Conservation (phyloP, 169 alveolate species). For the Cryptosporidium canis region DNA sequence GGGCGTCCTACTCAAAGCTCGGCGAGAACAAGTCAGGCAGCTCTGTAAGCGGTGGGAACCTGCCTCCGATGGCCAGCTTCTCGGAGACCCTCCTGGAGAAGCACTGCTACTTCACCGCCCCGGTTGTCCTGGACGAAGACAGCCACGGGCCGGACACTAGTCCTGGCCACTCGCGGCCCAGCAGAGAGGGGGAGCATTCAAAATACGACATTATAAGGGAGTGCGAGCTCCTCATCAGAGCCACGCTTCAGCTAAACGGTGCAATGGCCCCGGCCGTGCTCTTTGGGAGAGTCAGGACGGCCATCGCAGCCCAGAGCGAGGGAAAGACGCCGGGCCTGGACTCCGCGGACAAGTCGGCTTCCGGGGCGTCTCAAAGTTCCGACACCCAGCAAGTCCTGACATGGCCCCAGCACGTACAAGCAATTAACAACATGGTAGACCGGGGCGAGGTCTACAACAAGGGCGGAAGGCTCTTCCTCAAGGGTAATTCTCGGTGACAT, state of each 20-base stretch:
- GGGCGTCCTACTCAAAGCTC: background rate
- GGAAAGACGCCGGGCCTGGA: background rate
- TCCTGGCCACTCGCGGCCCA: background rate
- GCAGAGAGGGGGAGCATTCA: background rate
- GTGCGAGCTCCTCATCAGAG: conserved; percentile 55
- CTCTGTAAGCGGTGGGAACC: background rate
- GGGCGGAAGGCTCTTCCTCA: conserved; percentile 62
- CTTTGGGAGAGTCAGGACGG: conserved; percentile 55
- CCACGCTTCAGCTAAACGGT: conserved; percentile 54
- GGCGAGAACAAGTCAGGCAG: background rate
- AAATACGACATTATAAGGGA: conserved; percentile 45
- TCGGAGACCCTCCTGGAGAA: conserved; percentile 34
- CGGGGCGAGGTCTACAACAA: conserved; percentile 52
- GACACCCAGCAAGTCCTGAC: conserved; percentile 8
- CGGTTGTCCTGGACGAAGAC: background rate
- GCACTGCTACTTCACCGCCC: conserved; percentile 33
- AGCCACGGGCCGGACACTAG: background rate
- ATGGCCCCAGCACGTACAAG: conserved; percentile 69
- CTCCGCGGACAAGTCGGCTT: background rate
- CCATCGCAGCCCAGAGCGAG: conserved; percentile 39
- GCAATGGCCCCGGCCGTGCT: conserved; percentile 73
- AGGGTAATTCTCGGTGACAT: too few species aligned
- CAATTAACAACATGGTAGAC: conserved; percentile 67
- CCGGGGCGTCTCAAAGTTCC: background rate
- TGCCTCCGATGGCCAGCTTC: conserved; percentile 37